Percentiles rank a stretch among this genome's conserved stretches.
Conservation (phyloP, 768 basidiomycete species). For the Termitomyces sp. region DNA sequence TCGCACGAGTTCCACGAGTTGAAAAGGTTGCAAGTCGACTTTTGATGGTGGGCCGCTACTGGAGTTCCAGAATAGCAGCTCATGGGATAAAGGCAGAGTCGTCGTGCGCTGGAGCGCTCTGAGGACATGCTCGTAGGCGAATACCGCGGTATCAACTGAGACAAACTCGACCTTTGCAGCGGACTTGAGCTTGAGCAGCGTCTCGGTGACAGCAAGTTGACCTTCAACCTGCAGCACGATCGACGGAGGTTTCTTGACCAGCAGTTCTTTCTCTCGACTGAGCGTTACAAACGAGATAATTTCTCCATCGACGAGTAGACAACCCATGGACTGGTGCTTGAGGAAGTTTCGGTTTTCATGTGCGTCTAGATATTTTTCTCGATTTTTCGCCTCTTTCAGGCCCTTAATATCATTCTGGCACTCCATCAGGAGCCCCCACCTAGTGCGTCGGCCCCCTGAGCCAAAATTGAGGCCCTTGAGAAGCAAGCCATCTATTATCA, state of each 20-base stretch:
- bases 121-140: background rate
- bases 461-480: background rate
- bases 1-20: background rate
- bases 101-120: background rate
- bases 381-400: background rate
- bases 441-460: background rate
- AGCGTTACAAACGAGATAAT: background rate
- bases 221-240: background rate
- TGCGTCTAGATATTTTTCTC: background rate
- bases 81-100: background rate
- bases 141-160: background rate
- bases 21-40: background rate
- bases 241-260: background rate
- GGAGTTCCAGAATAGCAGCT: background rate
- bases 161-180: background rate
- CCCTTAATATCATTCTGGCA: background rate
- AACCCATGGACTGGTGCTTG: background rate
- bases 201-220: background rate
- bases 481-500: background rate
- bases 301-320: background rate
- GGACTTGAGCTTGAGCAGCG: background rate
- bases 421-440: background rate
- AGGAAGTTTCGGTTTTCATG: background rate
- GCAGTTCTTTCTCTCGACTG: background rate
- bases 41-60: background rate